Base-by-base conservation (phyloP, 2,329 filamentous ascomycete species). In the Neofusicoccum umdonicola region DNA sequence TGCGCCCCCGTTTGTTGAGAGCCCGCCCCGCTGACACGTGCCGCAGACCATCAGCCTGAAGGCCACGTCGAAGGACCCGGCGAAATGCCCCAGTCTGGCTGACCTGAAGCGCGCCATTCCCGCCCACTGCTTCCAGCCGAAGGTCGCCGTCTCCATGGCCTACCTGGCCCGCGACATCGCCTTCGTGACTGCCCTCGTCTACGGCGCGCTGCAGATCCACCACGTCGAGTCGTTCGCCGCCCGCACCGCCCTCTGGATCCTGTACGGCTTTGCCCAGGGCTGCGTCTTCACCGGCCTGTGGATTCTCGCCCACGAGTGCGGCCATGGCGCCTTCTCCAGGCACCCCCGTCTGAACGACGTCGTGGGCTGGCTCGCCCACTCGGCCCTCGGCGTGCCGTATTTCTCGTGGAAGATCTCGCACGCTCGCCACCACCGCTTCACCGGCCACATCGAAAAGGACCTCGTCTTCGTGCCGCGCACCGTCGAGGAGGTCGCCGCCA, bases 401-500 rank as follows among this genome's bases (percentile, higher is more conserved):
- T 90, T 90, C 79, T 87, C 85, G 56, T 91, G 89, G 89, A 87
- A 89, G 78, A 87, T 87, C 74, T 88, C 85, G 37, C 89, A 92
- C 76, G 83, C 84, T 66, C 84, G 88, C 58, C 89, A 91, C 77
- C 89, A 92, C 78, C 85, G 84, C 68, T 88, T 85, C 76, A 87
- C 86, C 50, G 87, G 87, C 68, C 84, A 90, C 78, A 87, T 89
- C 79, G 83, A 87, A 65, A 87, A 87, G 79, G 88, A 90, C 73
- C 76, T 73, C n/a, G 75, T 74, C 12, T 79, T 76, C 47, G 76
- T 78, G 1, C 77, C 77, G 8, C 68, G 67, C 60, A 64, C 62
- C 7, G 39, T 42, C 12, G 60, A 66, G 50, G 65, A 67, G 50
- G 45, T 65, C n/a, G 56, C 63, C 47, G 22, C 45, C 37, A 65